A percentile compares a stretch with the other conserved stretches of the same genome.
Conservation (phyloP, 495 filamentous ascomycete genomes). For the Talaromyces liani region DNA sequence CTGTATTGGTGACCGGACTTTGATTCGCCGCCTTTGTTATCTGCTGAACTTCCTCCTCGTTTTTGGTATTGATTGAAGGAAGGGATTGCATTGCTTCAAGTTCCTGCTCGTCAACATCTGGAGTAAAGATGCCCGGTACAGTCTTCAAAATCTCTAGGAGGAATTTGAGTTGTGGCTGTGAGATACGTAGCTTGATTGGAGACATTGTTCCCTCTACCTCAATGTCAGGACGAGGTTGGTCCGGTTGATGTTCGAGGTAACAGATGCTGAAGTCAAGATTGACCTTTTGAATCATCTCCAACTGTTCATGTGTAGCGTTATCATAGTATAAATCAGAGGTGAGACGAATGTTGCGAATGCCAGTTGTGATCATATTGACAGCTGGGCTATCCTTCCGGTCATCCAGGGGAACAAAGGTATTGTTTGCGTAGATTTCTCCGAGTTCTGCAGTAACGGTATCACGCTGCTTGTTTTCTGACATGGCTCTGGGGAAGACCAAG, state of each 20-base stretch:
- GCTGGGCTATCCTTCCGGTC: slow-evolving; percentile 61
- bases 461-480: slow-evolving; percentile 54
- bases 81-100: slow-evolving; percentile 56
- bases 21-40: slow-evolving; percentile 18
- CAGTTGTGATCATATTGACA: slow-evolving; percentile 84
- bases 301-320: slow-evolving; percentile 65
- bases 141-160: slow-evolving; percentile 76
- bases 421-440: slow-evolving; percentile 94
- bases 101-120: slow-evolving; percentile 64
- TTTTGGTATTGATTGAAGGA: slow-evolving; percentile 47
- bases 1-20: slow-evolving; percentile 55
- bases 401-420: slow-evolving; percentile 76
- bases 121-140: slow-evolving; percentile 78
- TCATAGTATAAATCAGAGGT: slow-evolving; percentile 85
- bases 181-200: slow-evolving; percentile 81
- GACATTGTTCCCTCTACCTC: slow-evolving; percentile 89
- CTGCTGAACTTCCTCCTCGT: slow-evolving; percentile 21
- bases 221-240: slow-evolving; percentile 75
- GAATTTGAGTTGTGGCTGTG: slow-evolving; percentile 85
- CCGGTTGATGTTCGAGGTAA: slow-evolving; percentile 75
- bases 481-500: slow-evolving; percentile 77
- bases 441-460: slow-evolving; percentile 89
- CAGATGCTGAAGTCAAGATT: slow-evolving; percentile 88
- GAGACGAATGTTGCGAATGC: slow-evolving; percentile 83
- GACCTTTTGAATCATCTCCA: slow-evolving; percentile 94